phyloP scores from a whole-genome alignment of 2,329 filamentous ascomycete species.

The Ophiosphaerella narmari region DNA sequence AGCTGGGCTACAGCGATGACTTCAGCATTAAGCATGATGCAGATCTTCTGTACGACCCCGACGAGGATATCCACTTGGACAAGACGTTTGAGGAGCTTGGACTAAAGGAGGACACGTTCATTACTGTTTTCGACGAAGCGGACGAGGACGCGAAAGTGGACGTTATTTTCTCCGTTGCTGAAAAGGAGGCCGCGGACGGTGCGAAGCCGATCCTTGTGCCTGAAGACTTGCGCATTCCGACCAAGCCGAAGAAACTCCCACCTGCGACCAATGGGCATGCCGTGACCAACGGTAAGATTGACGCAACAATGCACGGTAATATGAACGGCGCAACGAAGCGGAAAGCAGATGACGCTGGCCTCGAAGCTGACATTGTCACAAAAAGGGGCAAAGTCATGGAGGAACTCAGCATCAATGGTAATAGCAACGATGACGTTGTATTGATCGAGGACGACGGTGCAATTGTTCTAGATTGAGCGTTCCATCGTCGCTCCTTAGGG shows the following conservation, averaged over 20 bases:
- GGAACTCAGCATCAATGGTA: conserved; percentile 15
- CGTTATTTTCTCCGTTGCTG: conserved; percentile 71
- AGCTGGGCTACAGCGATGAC: conserved; percentile 80
- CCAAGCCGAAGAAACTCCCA: conserved; percentile 48
- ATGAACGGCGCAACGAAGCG: conserved; percentile 46
- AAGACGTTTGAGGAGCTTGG: conserved; percentile 81
- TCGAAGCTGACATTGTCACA: conserved; percentile 41
- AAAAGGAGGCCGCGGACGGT: conserved; percentile 51
- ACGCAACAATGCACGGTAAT: background rate
- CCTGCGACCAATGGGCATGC: conserved; percentile 36
- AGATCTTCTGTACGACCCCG: conserved; percentile 80
- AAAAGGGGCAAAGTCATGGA: conserved; percentile 50
- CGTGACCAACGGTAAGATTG: conserved; percentile 15
- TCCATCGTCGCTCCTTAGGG: no score
- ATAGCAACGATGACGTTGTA: conserved; percentile 40
- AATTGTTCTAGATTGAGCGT: conserved; percentile 42
- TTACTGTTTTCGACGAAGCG: conserved; percentile 83
- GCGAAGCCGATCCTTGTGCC: conserved; percentile 62
- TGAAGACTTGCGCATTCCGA: conserved; percentile 52
- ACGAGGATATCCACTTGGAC: conserved; percentile 81
- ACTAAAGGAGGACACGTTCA: conserved; percentile 72
- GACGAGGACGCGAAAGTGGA: conserved; percentile 80
- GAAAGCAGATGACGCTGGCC: conserved; percentile 49
- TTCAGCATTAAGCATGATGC: conserved; percentile 76
- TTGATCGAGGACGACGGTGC: conserved; percentile 43